Evolutionary conservation across 2,329 filamentous ascomycete genomes (phyloP).

Genomic region (Aspergillus felis): DNA sequence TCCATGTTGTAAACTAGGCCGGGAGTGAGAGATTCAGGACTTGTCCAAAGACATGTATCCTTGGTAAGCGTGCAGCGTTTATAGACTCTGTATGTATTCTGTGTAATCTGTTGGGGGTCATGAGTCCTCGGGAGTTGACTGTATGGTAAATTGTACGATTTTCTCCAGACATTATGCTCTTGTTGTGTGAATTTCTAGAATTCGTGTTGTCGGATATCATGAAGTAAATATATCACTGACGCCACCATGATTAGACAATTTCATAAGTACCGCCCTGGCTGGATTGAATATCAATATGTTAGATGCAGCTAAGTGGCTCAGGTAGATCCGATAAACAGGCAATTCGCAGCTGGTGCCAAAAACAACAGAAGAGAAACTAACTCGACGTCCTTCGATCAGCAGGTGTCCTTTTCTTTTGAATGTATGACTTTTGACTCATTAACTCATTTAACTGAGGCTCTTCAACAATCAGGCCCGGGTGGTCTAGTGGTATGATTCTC

Average conservation of each 20-base stretch:
- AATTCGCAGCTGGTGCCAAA: neutral
- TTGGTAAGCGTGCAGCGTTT: neutral
- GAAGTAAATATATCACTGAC: neutral
- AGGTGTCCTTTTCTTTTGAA: no score
- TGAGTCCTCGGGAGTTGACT: neutral
- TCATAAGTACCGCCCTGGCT: neutral
- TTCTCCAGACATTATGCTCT: no score
- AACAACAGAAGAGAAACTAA: neutral
- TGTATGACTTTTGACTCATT: neutral
- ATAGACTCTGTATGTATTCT: neutral
- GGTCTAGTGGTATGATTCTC: conserved; percentile 10
- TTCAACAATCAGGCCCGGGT: conserved; percentile 2
- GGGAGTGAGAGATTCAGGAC: neutral
- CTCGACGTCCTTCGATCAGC: no score
- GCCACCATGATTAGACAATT: neutral
- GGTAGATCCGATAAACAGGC: neutral
- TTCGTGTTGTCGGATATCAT: neutral
- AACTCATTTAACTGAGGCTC: neutral
- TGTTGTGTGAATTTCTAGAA: no score
- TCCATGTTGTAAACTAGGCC: no score
- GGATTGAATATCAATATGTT: neutral
- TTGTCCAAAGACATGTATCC: neutral
- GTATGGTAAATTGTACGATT: neutral
- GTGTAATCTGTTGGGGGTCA: neutral
- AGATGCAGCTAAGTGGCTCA: neutral